Conservation (phyloP, 2,329 filamentous ascomycete genomes). For the Aureobasidium mangrovei region DNA sequence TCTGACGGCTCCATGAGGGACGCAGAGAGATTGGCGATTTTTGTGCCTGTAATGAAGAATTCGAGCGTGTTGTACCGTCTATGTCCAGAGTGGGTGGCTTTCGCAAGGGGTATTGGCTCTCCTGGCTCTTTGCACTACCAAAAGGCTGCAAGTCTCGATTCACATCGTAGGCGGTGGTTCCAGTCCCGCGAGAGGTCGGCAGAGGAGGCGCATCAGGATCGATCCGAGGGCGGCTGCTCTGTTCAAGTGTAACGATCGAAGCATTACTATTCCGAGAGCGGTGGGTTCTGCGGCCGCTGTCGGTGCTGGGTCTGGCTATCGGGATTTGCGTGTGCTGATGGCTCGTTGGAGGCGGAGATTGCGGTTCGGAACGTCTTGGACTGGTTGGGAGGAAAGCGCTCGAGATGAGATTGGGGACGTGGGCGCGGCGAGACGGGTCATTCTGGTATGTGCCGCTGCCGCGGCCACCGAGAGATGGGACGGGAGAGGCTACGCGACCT, state of each 20-base stretch:
- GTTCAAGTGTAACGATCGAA: slow-evolving; percentile 41
- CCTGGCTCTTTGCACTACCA: slow-evolving; percentile 3
- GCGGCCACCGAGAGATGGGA: slow-evolving; percentile 10
- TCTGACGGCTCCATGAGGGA: slow-evolving; percentile 16
- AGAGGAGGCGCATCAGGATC: slow-evolving; percentile 41
- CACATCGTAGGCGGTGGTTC: slow-evolving; percentile 41
- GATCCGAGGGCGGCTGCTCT: slow-evolving; percentile 21
- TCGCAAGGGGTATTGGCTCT: slow-evolving; percentile 35
- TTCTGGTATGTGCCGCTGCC: slow-evolving; percentile 16
- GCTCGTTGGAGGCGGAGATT: slow-evolving; percentile 19
- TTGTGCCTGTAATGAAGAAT: slow-evolving; percentile 3
- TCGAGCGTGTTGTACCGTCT: background rate
- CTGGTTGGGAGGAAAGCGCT: slow-evolving; percentile 98
- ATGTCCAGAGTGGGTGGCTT: slow-evolving; percentile 9
- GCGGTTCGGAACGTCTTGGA: slow-evolving; percentile 62
- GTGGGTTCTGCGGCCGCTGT: slow-evolving; percentile 32
- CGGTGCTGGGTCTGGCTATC: slow-evolving; percentile 18
- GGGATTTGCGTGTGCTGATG: slow-evolving; percentile 26
- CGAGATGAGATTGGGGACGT: slow-evolving; percentile 81
- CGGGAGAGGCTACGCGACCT: slow-evolving; percentile 19
- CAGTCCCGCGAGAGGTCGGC: slow-evolving; percentile 69
- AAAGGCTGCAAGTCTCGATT: slow-evolving; percentile 3
- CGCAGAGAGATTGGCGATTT: slow-evolving; percentile 46
- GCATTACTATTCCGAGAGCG: slow-evolving; percentile 51
- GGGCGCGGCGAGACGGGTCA: slow-evolving; percentile 52